Percentiles rank a stretch among this genome's conserved stretches.
phyloP scores from a whole-genome alignment of 768 basidiomycete genomes.

The Lanmaoa pseudosensibilis region DNA sequence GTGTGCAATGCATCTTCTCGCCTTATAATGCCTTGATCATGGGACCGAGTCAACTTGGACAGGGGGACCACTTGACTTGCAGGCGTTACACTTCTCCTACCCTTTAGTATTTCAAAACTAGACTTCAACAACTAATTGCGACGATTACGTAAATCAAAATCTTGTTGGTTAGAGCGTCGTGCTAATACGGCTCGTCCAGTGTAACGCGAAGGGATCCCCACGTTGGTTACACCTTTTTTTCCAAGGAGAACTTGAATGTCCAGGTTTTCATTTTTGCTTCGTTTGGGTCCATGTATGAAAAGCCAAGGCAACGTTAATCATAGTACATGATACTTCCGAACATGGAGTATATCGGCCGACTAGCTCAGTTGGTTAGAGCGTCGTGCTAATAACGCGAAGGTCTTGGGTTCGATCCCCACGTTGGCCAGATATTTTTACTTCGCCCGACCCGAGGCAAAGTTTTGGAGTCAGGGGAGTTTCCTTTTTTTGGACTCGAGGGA shows the following conservation, averaged over 20 bases:
- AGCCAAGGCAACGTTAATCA: too few species aligned
- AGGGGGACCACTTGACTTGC: not conserved
- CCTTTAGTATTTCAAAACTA: too few species aligned
- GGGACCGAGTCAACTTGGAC: not conserved
- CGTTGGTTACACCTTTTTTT: too few species aligned
- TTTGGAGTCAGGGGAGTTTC: not conserved
- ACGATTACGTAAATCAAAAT: too few species aligned
- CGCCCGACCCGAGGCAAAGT: not conserved
- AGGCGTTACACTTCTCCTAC: not conserved
- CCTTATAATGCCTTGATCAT: not conserved
- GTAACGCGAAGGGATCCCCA: too few species aligned
- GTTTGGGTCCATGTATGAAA: too few species aligned
- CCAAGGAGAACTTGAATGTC: too few species aligned
- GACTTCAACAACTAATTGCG: too few species aligned
- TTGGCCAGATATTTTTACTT: conserved; percentile 45
- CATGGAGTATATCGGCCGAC: conserved; percentile 16
- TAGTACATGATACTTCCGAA: too few species aligned
- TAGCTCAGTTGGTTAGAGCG: conserved; percentile 37
- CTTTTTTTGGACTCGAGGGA: conserved; percentile 21
- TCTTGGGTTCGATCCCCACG: conserved; percentile 82
- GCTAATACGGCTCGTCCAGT: conserved; percentile 18
- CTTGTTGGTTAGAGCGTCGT: conserved; percentile 32
- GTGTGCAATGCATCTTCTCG: not conserved
- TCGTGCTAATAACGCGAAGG: conserved; percentile 41
- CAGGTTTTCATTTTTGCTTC: too few species aligned